phyloP scores from a whole-genome alignment of 1,139 yeast species.

The Diutina neorugosa region DNA sequence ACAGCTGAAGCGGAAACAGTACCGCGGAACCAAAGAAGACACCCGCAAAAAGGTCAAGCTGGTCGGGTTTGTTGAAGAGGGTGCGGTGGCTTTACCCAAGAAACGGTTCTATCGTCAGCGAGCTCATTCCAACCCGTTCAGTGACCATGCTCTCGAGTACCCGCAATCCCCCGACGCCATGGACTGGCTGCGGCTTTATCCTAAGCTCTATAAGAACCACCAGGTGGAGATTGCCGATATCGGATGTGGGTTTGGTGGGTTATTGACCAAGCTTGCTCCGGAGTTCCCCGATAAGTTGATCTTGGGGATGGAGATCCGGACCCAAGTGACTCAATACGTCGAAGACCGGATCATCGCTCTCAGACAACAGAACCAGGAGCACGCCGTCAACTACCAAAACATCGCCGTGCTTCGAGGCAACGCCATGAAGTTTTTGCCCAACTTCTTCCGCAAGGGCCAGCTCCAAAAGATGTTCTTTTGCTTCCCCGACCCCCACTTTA shows the following conservation, averaged over 20 bases:
- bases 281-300: conserved; percentile 61
- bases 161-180: conserved; percentile 70
- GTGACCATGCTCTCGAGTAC: conserved; percentile 86
- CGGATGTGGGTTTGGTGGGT: conserved; percentile 98
- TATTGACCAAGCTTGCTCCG: conserved; percentile 69
- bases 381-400: conserved; percentile 46
- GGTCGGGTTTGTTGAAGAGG: conserved; percentile 14
- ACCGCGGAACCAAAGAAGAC: conserved; percentile 26
- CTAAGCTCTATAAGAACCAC: conserved; percentile 35
- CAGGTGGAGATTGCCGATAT: conserved; percentile 86
- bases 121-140: conserved; percentile 95
- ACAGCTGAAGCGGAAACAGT: conserved; percentile 20
- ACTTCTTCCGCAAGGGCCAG: conserved; percentile 74
- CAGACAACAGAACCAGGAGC: conserved; percentile 34
- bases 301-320: conserved; percentile 94
- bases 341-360: conserved; percentile 90
- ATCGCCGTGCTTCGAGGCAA: conserved; percentile 87
- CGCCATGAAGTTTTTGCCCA: conserved; percentile 95
- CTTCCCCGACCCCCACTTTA: conserved; percentile 98
- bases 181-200: conserved; percentile 80
- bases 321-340: conserved; percentile 93
- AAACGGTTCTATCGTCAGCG: conserved; percentile 90
- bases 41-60: conserved; percentile 23
- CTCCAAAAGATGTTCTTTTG: conserved; percentile 90
- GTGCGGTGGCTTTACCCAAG: conserved; percentile 45